Conservation (phyloP, 805 yeast species). For the Peterozyma xylosa region DNA sequence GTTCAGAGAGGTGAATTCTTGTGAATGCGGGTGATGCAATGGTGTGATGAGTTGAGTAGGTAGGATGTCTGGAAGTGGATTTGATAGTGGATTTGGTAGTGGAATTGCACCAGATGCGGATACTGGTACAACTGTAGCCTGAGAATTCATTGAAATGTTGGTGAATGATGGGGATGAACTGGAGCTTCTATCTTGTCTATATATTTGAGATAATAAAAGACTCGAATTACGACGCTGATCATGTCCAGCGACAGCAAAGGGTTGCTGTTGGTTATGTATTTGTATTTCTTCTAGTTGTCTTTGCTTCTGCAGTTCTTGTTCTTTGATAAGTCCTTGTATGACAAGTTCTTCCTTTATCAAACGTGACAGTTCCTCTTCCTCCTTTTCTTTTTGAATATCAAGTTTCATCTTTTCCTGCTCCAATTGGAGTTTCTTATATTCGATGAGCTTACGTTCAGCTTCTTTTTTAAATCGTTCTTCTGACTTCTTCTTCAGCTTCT, state of each 20-base stretch:
- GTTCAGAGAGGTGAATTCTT: no score
- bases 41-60: no score
- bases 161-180: conserved; percentile 1
- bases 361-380: conserved; percentile 19
- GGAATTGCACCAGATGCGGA: conserved; percentile 6
- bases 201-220: neutral
- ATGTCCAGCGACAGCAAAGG: neutral
- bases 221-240: neutral
- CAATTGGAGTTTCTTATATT: conserved; percentile 25
- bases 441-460: conserved; percentile 14
- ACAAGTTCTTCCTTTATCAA: conserved; percentile 16
- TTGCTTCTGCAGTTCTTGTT: conserved; percentile 8
- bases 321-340: conserved; percentile 8
- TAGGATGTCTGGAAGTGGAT: neutral
- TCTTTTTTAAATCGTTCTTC: conserved; percentile 25
- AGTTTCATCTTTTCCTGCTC: conserved; percentile 17
- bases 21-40: no score
- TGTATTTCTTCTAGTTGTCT: conserved; percentile 8
- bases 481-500: conserved; percentile 20
- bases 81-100: conserved; percentile 2
- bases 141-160: conserved; percentile 3
- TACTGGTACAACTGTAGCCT: neutral
- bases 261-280: conserved; percentile 4
- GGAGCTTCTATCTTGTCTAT: conserved; percentile 1
- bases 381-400: conserved; percentile 18